Evolutionary conservation across 768 basidiomycete species (phyloP), one percentile per base, ranked within the genome.

Genomic region (Tylopilus sp.): DNA sequence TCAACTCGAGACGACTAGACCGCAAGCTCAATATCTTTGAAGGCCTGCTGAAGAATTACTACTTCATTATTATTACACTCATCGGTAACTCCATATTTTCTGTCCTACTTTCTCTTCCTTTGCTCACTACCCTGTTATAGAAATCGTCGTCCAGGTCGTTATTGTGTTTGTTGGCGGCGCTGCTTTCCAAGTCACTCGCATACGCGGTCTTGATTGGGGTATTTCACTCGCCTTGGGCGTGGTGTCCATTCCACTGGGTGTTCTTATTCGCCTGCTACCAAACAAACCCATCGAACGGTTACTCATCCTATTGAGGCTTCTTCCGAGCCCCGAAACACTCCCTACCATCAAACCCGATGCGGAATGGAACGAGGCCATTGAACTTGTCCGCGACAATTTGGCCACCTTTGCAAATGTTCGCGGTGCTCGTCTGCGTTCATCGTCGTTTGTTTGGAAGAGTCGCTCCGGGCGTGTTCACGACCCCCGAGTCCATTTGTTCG

Each of bases 101-200:
- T 16, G 6, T 40, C 17, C 13, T 46, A 11, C 29, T 28, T 11
- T 48, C 55, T 54, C 37, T 45, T 51, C 30, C 53, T 45, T 53
- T 43, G 33, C 53, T 42, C 24, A 9, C 44, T 14, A 45, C 40
- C 46, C 29, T 53, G 24, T n/a, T n/a, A n/a, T 68, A 95, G 94
- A 98, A 81, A 78, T 96, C 61, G 89, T 75, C 14, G 80, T 87
- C 17, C 97, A 99, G 68, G 68, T 94, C 42, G 55, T 93, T 55
- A 95, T 98, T 52, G 89, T 98, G 48, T 92, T 93, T 63, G 78
- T 98, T 38, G 96, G 94, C 36, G 88, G 90, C 31, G 80, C 89
- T 3, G 95, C 94, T 0, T 98, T 99, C 78, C 85, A 89, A 63
- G 96, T 98, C 10, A 86, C 83, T 1, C 77, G 67, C 9, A 84